Conservation (phyloP, 75 land plant genomes). For the Cunninghamia lanceolata region DNA sequence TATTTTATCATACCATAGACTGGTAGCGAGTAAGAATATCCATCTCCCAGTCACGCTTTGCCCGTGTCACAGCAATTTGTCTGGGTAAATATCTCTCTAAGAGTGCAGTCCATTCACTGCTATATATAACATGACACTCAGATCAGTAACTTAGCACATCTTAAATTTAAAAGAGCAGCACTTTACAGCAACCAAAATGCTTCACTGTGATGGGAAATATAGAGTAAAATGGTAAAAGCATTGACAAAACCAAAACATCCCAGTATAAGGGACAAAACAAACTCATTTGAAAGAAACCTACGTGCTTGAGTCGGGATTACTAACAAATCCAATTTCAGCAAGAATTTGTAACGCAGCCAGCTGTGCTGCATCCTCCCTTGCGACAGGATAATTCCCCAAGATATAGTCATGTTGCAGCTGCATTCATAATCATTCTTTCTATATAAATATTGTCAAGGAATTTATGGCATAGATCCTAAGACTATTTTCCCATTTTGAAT, state of each 20-base stretch:
- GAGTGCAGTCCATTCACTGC: conserved; percentile 91
- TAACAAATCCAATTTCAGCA: conserved; percentile 83
- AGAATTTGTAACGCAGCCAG: conserved; percentile 91
- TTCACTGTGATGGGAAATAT: neutral
- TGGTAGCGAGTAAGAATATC: conserved; percentile 82
- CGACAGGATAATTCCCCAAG: conserved; percentile 99
- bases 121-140: neutral
- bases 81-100: conserved; percentile 86
- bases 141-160: neutral
- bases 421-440: neutral
- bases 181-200: neutral
- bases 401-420: conserved; percentile 98
- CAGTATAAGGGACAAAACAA: neutral
- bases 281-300: conserved; percentile 30
- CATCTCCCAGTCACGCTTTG: conserved; percentile 88
- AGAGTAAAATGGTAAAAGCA: neutral
- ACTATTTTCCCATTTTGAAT: neutral
- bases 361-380: conserved; percentile 96
- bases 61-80: conserved; percentile 86
- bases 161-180: neutral
- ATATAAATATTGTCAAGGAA: neutral
- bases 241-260: neutral
- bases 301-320: conserved; percentile 72
- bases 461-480: neutral
- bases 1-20: conserved; percentile 53